These are phyloP conservation scores for Endocalyx cinctus DNA, from an alignment of 2,329 filamentous ascomycete genomes.

Conservation along the genomic window DNA sequence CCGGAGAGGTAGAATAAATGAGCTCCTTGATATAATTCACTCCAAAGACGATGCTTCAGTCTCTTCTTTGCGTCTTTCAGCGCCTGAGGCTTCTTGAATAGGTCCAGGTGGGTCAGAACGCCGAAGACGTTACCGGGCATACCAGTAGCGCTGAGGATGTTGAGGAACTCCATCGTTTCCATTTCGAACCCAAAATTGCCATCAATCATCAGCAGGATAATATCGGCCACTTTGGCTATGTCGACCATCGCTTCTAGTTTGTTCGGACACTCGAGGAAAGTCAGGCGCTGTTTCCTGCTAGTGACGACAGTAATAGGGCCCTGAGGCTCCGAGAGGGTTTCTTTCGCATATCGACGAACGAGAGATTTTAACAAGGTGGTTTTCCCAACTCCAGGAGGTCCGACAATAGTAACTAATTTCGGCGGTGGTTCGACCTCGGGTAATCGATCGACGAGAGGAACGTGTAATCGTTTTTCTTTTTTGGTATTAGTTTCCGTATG, in stretches of 20 bases:
- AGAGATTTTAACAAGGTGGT: constrained; percentile 93
- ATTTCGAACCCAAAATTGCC: constrained; percentile 99
- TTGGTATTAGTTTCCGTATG: constrained; percentile 38
- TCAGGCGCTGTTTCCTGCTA: constrained; percentile 89
- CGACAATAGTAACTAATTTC: constrained; percentile 88
- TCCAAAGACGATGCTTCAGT: constrained; percentile 94
- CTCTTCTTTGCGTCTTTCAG: constrained; percentile 94
- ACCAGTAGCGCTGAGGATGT: constrained; percentile 85
- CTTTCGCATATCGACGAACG: constrained; percentile 91
- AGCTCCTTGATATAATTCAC: constrained; percentile 91
- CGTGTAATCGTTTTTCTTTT: constrained; percentile 93
- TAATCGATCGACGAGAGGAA: constrained; percentile 90
- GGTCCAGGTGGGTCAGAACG: constrained; percentile 89
- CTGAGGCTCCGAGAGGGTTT: constrained; percentile 82
- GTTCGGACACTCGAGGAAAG: constrained; percentile 96
- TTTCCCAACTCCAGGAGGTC: constrained; percentile 91
- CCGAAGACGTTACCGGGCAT: constrained; percentile 99
- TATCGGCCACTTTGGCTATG: constrained; percentile 93
- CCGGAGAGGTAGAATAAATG: constrained; percentile 96
- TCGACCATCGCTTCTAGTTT: constrained; percentile 96
- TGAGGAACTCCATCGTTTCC: constrained; percentile 99
- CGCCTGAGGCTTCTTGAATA: constrained; percentile 90
- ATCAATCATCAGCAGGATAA: constrained; percentile 96
- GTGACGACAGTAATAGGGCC: constrained; percentile 95
- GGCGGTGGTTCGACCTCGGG: constrained; percentile 87